Base-by-base conservation (phyloP, 345 rosid genomes). In the Pistacia integerrima region DNA sequence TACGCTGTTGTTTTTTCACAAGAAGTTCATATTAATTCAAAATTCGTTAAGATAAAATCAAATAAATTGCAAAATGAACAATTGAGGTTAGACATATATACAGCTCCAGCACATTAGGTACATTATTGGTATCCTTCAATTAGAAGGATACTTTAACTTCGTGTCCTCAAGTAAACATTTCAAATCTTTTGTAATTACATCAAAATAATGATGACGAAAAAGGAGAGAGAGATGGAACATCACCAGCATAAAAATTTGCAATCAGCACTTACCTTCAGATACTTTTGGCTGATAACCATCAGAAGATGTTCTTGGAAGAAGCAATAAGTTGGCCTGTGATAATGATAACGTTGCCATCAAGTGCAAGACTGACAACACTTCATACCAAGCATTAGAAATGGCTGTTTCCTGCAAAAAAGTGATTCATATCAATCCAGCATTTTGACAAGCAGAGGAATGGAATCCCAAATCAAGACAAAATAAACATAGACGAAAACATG, bases 351-450 rank as follows among this genome's bases (percentile, higher is more conserved):
- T 91, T 6, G 99, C 98, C 99, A 94, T 92, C 81, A 97, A 84
- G 84, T 97, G 99, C 85, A 97, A 85, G 76, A 97, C 97, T 11
- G 99, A 94, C 84, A 97, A 87, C 73, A 92, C 93, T 86, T 94
- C 99, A 38, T 92, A 94, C 98, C 99, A 97, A 74, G 92, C 88
- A 84, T 92, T 94, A 79, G 88, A 87, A 85, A 91, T 89, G 20
- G 90, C 82, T 48, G 98, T 91, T 85, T 97, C 99, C 99, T 97
- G 97, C 66, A 73, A 82, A 63, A 66, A 52, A 72, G 18, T 18
- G 25, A 20, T 81, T 64, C 62, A 75, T 49, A 68, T 80, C 35
- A 80, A 74, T 61, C 67, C 38, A 14, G 14, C 30, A 70, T 74
- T 69, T 41, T 58, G 25, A 69, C 41, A 49, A 52, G 76, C 76